These are phyloP conservation scores for Ophiostoma sp. DNA, from an alignment of 2,329 filamentous ascomycete species.

Conservation along the genomic window DNA sequence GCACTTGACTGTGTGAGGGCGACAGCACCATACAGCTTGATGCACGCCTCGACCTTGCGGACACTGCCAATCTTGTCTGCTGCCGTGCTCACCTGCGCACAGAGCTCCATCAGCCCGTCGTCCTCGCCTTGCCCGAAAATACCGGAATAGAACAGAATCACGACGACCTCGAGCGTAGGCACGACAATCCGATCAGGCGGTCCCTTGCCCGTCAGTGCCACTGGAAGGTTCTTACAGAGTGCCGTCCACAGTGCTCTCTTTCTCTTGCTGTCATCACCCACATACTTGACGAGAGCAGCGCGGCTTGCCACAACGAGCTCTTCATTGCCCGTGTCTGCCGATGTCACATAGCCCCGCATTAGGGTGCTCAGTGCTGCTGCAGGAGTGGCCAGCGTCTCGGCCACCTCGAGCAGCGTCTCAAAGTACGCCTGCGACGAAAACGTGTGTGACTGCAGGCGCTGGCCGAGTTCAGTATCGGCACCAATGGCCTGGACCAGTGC, in stretches of 20 bases:
- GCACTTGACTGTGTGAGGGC: constrained; percentile 34
- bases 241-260: constrained; percentile 32
- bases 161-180: constrained; percentile 69
- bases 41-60: constrained; percentile 70
- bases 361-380: constrained; percentile 42
- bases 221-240: constrained; percentile 49
- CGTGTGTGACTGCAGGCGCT: constrained; percentile 36
- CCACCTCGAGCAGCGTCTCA: constrained; percentile 45
- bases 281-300: constrained; percentile 53
- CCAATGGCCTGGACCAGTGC: constrained; percentile 42
- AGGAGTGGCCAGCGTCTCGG: constrained; percentile 29
- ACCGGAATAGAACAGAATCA: constrained; percentile 66
- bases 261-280: constrained; percentile 29
- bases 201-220: constrained; percentile 29
- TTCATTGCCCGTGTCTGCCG: constrained; percentile 72
- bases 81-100: constrained; percentile 66
- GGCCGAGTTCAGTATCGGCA: background rate
- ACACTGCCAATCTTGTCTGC: constrained; percentile 81
- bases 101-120: constrained; percentile 41
- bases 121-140: constrained; percentile 34
- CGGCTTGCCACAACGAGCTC: constrained; percentile 65
- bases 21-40: constrained; percentile 72
- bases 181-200: constrained; percentile 65
- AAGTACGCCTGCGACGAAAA: constrained; percentile 60
- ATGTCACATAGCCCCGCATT: constrained; percentile 63